Conservation (phyloP, 2,329 filamentous ascomycete species). For the Fusarium cicatricum region DNA sequence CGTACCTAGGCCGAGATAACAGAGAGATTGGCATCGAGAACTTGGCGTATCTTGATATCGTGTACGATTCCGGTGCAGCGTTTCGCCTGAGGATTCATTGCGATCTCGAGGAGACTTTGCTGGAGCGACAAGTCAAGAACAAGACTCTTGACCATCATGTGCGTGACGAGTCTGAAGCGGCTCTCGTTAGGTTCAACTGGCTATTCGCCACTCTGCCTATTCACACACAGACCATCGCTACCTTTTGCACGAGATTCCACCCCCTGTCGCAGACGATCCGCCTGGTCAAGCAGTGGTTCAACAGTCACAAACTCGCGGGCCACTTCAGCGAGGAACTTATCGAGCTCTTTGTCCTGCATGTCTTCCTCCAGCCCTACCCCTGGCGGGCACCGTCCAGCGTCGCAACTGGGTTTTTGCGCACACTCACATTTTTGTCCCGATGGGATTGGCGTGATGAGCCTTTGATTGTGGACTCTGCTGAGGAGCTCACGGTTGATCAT, state of each 20-base stretch:
- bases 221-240: slow-evolving; percentile 83
- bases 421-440: slow-evolving; percentile 78
- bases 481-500: slow-evolving; percentile 68
- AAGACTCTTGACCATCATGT: slow-evolving; percentile 70
- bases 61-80: slow-evolving; percentile 73
- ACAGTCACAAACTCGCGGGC: slow-evolving; percentile 77
- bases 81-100: slow-evolving; percentile 91
- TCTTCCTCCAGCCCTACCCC: slow-evolving; percentile 83
- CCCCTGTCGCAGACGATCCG: slow-evolving; percentile 84
- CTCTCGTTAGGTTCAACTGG: slow-evolving; percentile 75
- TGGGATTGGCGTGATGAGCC: slow-evolving; percentile 95
- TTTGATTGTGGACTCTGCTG: slow-evolving; percentile 76
- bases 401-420: slow-evolving; percentile 82
- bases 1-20: slow-evolving; percentile 84
- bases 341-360: slow-evolving; percentile 80
- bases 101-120: slow-evolving; percentile 82
- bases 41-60: slow-evolving; percentile 81
- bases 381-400: slow-evolving; percentile 81
- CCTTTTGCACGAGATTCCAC: slow-evolving; percentile 80
- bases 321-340: slow-evolving; percentile 84
- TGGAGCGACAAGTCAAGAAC: slow-evolving; percentile 81
- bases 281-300: slow-evolving; percentile 89
- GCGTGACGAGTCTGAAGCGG: slow-evolving; percentile 73
- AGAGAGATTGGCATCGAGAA: slow-evolving; percentile 74
- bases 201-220: slow-evolving; percentile 76